phyloP scores from a whole-genome alignment of 2,329 filamentous ascomycete genomes.

The Apiospora hydei region DNA sequence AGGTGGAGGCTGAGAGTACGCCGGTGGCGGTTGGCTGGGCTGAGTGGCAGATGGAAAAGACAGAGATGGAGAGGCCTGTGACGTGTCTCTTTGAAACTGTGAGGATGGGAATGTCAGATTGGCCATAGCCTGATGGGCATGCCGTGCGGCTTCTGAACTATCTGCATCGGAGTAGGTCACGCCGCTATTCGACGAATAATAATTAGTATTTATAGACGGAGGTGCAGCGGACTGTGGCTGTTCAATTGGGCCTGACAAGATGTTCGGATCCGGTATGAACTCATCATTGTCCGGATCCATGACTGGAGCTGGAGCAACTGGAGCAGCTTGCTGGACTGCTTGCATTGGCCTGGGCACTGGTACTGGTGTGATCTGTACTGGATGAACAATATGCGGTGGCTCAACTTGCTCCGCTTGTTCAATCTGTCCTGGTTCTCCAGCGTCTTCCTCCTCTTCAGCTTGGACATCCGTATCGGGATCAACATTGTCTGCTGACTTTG shows the following conservation, averaged over 20 bases:
- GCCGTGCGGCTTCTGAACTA: conserved; percentile 6
- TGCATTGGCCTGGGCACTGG: conserved; percentile 8
- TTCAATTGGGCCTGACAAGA: conserved; percentile 38
- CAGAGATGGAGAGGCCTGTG: conserved; percentile 20
- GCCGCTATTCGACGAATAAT: conserved; percentile 31
- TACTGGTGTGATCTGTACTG: conserved; percentile 16
- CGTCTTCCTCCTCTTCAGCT: conserved; percentile 25
- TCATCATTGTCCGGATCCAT: conserved; percentile 42
- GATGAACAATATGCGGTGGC: background rate
- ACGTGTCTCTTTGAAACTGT: conserved; percentile 17
- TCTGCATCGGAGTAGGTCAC: conserved; percentile 20
- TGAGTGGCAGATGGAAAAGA: conserved; percentile 32
- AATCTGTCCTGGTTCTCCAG: background rate
- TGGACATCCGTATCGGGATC: conserved; percentile 32
- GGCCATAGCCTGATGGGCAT: conserved; percentile 15
- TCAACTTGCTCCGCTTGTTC: background rate
- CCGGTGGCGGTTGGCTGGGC: background rate
- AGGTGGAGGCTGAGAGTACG: conserved; percentile 15
- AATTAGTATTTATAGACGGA: conserved; percentile 31
- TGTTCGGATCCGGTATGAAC: conserved; percentile 44
- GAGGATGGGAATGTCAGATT: conserved; percentile 16
- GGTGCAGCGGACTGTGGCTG: conserved; percentile 28
- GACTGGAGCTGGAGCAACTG: background rate
- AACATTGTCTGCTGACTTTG: conserved; percentile 33
- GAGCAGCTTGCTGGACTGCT: background rate